Evolutionary conservation across 2,329 filamentous ascomycete genomes (phyloP).

Genomic region (Calonectria leucothoes): DNA sequence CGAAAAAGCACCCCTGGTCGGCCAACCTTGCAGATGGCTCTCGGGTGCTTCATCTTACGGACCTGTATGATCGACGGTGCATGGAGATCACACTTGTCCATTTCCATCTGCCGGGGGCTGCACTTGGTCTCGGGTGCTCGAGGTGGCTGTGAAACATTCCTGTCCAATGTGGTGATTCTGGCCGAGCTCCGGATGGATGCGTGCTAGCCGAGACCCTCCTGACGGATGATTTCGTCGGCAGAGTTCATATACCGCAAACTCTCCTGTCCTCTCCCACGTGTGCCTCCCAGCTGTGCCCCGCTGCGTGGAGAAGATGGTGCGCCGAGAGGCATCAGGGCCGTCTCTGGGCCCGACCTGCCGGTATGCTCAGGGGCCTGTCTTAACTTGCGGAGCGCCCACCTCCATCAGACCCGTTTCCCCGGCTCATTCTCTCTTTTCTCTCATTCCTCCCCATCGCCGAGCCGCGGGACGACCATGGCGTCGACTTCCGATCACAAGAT

Average conservation of each 20-base stretch:
- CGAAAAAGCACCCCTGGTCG: background rate
- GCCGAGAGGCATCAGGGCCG: background rate
- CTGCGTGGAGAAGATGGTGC: background rate
- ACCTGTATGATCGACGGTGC: background rate
- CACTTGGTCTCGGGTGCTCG: background rate
- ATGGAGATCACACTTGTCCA: background rate
- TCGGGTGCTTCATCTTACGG: background rate
- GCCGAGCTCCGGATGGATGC: background rate
- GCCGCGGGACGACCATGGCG: slow-evolving; percentile 15
- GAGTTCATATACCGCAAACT: background rate
- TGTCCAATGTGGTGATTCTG: background rate
- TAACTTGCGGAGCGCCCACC: background rate
- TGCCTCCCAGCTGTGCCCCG: background rate
- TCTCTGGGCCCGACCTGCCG: background rate
- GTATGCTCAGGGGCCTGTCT: background rate
- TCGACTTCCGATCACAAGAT: slow-evolving; percentile 42
- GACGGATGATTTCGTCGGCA: background rate
- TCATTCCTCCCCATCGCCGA: background rate
- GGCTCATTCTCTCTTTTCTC: background rate
- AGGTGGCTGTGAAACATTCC: background rate
- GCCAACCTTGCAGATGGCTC: background rate
- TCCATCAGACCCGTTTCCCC: background rate
- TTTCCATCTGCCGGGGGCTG: background rate
- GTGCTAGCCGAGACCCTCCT: background rate
- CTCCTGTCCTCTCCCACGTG: background rate